Base-by-base conservation (phyloP, 805 yeast species). In the Saturnispora zaruensis region DNA sequence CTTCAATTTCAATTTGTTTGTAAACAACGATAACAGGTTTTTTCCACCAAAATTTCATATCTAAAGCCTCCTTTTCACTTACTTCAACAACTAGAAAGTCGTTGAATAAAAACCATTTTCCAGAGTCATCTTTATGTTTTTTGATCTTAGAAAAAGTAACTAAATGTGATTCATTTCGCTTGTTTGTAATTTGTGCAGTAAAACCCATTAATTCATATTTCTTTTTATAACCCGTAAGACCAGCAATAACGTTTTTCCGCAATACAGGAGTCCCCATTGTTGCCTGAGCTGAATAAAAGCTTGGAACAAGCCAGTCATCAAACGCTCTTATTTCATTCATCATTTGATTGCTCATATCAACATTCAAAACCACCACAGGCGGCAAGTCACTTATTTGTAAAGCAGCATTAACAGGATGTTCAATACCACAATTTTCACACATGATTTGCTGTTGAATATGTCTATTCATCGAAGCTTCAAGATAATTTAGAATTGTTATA, bases 41-140 rank as follows among this genome's bases (percentile, higher is more conserved):
- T 62, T 93, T 93, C 96, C 96, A 90, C 70, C 82, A 73, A 45
- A 74, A 72, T 1, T 80, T 68, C 44, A 88, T 66, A 61, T 88
- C 79, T 44, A 89, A 72, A 0, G 86, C 97, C 57, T 93, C 97
- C 13, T 74, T 76, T 57, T 83, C 87, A 1, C 82, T 74, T 0
- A 93, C 73, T 23, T 80, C 82, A 57, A 79, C 77, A 14, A 90
- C 98, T 55, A 93, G 69, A 66, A 91, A 93, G 65, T 93, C 98
- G 62, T 93, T 93, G 64, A 93, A 88, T 61, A 93, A 64, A 59
- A 75, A 79, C 99, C 99, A 93, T 37, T 55, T 50, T 3, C 54
- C 53, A 5, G 48, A 26, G 11, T 48, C 51, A 18, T 47, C 45
- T 2, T 61, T 59, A 8, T 59, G 21, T 24, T 44, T 26, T 14